Evolutionary conservation across 176 grass and related monocot genomes (phyloP).

Genomic region (Zoysia japonica): DNA sequence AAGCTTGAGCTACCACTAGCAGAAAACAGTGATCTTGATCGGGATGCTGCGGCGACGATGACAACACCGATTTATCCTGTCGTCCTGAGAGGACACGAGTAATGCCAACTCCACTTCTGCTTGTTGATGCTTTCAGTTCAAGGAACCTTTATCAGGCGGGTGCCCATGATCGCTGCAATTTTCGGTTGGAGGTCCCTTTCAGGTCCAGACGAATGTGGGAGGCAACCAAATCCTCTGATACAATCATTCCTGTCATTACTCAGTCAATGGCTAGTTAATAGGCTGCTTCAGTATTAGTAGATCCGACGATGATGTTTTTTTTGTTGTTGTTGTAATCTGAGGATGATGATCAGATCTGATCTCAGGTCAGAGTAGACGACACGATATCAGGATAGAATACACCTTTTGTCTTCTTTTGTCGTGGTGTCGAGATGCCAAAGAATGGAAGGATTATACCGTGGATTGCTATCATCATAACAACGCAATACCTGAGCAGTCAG

Average conservation of each 20-base stretch:
- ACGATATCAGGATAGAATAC: slow-evolving; percentile 19
- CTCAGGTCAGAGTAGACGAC: neutral
- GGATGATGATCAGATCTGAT: neutral
- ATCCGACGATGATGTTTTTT: neutral
- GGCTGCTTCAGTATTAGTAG: slow-evolving; percentile 14
- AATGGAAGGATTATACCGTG: slow-evolving; percentile 24
- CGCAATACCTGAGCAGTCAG: slow-evolving; percentile 30
- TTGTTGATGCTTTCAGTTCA: slow-evolving; percentile 30
- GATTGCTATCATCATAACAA: slow-evolving; percentile 44
- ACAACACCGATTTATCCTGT: neutral
- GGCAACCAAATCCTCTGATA: neutral
- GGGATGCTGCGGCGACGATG: slow-evolving; percentile 20
- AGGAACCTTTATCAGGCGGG: neutral
- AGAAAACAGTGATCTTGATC: slow-evolving; percentile 33
- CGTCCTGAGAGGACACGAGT: neutral
- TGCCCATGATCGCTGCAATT: neutral
- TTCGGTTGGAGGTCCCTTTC: slow-evolving; percentile 35
- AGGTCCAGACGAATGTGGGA: slow-evolving; percentile 14
- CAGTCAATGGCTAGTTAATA: slow-evolving; percentile 42
- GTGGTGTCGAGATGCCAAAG: slow-evolving; percentile 28
- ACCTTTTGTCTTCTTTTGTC: neutral
- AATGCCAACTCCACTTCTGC: slow-evolving; percentile 26
- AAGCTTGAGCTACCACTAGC: neutral
- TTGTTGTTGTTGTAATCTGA: too few relatives aligned
- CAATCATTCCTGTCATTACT: slow-evolving; percentile 26